A percentile compares a stretch with the other conserved stretches of the same genome.
Conservation (phyloP, 305 asterid genomes). For the Coffea humblotiana region DNA sequence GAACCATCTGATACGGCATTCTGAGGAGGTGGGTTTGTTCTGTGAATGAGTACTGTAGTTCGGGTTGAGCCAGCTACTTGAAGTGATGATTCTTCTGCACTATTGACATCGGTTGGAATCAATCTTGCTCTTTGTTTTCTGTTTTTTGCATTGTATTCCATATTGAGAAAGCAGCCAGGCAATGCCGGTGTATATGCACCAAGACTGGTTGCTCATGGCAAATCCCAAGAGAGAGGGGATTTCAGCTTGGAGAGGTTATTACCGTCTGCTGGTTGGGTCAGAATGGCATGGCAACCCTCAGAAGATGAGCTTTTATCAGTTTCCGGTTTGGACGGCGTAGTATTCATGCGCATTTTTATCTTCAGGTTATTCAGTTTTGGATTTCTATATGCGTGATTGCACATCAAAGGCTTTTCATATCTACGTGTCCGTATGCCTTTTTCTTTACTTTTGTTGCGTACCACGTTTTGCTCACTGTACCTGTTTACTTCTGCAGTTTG, state of each 20-base stretch:
- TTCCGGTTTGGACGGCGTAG: slow-evolving; percentile 91
- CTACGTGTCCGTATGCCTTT: not conserved
- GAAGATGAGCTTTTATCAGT: slow-evolving; percentile 70
- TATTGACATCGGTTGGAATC: slow-evolving; percentile 83
- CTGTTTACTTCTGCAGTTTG: slow-evolving; percentile 50
- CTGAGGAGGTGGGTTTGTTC: not conserved
- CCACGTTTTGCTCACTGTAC: slow-evolving; percentile 8
- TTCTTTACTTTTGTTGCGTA: not conserved
- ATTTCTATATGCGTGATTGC: not conserved
- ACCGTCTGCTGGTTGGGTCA: slow-evolving; percentile 77
- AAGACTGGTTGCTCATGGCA: slow-evolving; percentile 76
- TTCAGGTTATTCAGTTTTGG: slow-evolving; percentile 50
- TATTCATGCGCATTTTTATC: slow-evolving; percentile 82
- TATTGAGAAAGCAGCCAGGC: slow-evolving; percentile 66
- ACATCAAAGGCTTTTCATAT: not conserved
- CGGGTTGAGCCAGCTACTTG: slow-evolving; percentile 15
- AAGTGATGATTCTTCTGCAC: slow-evolving; percentile 92
- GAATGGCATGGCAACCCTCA: slow-evolving; percentile 74
- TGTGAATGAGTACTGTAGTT: not conserved
- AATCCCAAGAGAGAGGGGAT: slow-evolving; percentile 34
- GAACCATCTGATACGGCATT: not conserved
- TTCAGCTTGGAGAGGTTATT: slow-evolving; percentile 40
- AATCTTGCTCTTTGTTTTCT: slow-evolving; percentile 63
- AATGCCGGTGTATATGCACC: slow-evolving; percentile 70
- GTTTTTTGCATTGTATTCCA: slow-evolving; percentile 55